Percentiles rank a stretch among this genome's conserved stretches.
phyloP scores from a whole-genome alignment of 2,329 filamentous ascomycete genomes.

The Paracoccidioides lutzii region DNA sequence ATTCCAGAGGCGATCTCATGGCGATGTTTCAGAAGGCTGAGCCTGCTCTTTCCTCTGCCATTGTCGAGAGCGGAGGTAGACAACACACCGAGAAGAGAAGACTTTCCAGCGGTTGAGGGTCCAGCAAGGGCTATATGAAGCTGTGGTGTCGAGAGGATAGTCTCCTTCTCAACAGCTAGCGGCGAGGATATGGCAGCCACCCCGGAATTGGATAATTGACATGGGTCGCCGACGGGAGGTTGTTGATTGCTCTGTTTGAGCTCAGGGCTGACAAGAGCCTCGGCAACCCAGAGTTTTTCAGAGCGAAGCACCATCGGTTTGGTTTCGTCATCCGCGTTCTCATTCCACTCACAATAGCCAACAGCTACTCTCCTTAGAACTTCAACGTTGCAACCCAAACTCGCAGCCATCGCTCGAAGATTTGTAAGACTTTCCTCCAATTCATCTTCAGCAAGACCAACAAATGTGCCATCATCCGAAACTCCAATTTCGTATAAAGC shows the following conservation, averaged over 20 bases:
- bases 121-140: constrained; percentile 73
- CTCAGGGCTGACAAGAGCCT: constrained; percentile 74
- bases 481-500: constrained; percentile 95
- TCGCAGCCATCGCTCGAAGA: constrained; percentile 79
- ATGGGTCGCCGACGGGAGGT: not conserved
- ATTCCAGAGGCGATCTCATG: constrained; percentile 87
- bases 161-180: constrained; percentile 8
- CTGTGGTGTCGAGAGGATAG: constrained; percentile 28
- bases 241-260: constrained; percentile 28
- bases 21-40: constrained; percentile 79
- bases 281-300: constrained; percentile 69
- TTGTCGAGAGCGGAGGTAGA: constrained; percentile 84
- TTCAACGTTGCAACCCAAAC: constrained; percentile 73
- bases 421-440: constrained; percentile 82
- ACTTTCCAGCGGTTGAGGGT: constrained; percentile 84
- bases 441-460: constrained; percentile 80
- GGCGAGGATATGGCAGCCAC: not conserved
- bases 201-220: not conserved
- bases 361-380: constrained; percentile 72
- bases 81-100: constrained; percentile 74
- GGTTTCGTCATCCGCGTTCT: constrained; percentile 18
- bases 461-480: constrained; percentile 80
- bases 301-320: constrained; percentile 14
- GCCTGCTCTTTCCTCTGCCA: constrained; percentile 74
- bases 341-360: constrained; percentile 57